Evolutionary conservation across 2,329 filamentous ascomycete genomes (phyloP), one percentile per base, ranked within the genome.

Genomic region (Aspergillus ruber): DNA sequence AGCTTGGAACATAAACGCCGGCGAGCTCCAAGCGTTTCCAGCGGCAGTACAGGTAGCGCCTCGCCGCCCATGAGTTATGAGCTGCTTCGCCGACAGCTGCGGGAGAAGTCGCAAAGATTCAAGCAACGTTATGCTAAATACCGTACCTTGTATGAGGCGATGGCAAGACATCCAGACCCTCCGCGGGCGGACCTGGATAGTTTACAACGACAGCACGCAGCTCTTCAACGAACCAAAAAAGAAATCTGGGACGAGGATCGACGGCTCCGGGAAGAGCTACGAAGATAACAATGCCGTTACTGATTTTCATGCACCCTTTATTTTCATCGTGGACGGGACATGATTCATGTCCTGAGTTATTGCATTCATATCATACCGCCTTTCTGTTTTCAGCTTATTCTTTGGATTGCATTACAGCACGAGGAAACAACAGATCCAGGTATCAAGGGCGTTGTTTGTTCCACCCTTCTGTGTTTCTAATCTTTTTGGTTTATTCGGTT

Each of bases 81-180:
- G 23, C 53, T 67, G 13, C 59, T 66, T 9, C 61, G 60, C 23
- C 67, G 72, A 49, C 65, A 68, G 44, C 55, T 72, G 42, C 64
- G 60, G 38, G 64, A 69, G 33, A 73, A 70, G 45, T 67, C 71
- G 15, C 64, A 67, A 47, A 61, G 59, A 43, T 84, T 84, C 63
- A 80, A 81, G 58, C 69, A 68, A 45, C 76, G 76, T 51, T 83
- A 84, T 57, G 75, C 75, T 32, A 74, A 73, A 48, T 84, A 85
- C 56, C 73, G 74, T 55, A 65, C 73, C 56, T 61, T 82, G 56
- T 79, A 83, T 60, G 75, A 76, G 33, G 60, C 66, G 45, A 56
- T 76, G 50, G 62, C 64, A 17, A 56, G 60, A 6, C 63, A 65
- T 32, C 51, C 68, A 27, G 65, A 72, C 47, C 69, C 75, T 3